Evolutionary conservation across 179 eudicot species (phyloP).

Genomic region (Heliamphora pulchella): DNA sequence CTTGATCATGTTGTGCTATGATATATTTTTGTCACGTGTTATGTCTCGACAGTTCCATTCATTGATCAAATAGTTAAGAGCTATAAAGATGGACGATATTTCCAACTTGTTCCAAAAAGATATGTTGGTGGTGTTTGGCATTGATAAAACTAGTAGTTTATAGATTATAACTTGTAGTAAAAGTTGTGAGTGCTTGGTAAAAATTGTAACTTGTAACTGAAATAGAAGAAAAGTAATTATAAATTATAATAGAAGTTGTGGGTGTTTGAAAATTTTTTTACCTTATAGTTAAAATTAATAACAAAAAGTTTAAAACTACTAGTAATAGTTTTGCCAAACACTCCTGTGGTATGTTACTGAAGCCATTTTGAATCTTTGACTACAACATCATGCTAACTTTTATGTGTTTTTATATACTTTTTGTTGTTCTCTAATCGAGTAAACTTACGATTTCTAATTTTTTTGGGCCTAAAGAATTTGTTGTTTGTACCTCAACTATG

Average conservation of each 20-base stretch:
- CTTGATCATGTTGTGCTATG: not conserved
- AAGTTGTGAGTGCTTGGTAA: too few species aligned
- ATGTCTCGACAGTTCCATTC: not conserved
- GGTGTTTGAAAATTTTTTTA: too few species aligned
- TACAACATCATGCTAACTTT: too few species aligned
- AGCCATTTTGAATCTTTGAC: not conserved
- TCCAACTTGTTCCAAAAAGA: not conserved
- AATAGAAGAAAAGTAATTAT: too few species aligned
- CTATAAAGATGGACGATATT: not conserved
- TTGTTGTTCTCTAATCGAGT: slow-evolving; percentile 34
- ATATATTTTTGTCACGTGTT: not conserved
- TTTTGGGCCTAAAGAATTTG: not conserved
- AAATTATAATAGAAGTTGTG: too few species aligned
- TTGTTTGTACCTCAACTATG: too few species aligned
- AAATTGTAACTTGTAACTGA: too few species aligned
- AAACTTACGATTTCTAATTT: slow-evolving; percentile 36
- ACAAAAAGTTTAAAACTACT: too few species aligned
- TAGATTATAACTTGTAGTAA: too few species aligned
- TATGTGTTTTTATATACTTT: not conserved
- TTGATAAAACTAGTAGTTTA: too few species aligned
- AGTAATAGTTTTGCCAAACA: too few species aligned
- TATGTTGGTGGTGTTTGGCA: not conserved
- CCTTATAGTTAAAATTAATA: too few species aligned
- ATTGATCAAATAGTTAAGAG: not conserved
- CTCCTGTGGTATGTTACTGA: not conserved